These are phyloP conservation scores for Cutaneotrichosporon curvatum DNA, from an alignment of 1,284 basidiomycete species.

Conservation along the genomic window DNA sequence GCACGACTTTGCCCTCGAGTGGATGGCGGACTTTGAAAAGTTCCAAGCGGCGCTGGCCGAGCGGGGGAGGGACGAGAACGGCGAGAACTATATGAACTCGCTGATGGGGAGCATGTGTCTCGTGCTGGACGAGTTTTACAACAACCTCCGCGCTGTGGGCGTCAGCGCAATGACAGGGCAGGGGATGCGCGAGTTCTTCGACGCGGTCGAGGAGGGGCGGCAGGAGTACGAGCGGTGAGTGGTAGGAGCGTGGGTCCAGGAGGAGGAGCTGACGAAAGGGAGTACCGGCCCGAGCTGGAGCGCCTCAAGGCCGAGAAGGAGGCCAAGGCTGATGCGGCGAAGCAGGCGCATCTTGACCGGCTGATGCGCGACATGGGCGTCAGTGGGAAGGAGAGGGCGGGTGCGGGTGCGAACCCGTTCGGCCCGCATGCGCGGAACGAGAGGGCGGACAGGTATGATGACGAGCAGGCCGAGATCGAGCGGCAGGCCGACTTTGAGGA, in stretches of 20 bases:
- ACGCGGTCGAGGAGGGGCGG: conserved; percentile 78
- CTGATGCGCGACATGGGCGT: conserved; percentile 81
- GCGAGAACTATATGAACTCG: conserved; percentile 97
- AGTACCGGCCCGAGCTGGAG: conserved; percentile 85
- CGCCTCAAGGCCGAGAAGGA: conserved; percentile 52
- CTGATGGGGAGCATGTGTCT: conserved; percentile 99
- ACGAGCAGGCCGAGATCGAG: conserved; percentile 52
- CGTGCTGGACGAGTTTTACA: conserved; percentile 97
- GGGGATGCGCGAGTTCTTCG: conserved; percentile 84
- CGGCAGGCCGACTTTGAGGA: conserved; percentile 46
- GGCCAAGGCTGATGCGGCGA: conserved; percentile 59
- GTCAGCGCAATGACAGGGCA: conserved; percentile 93
- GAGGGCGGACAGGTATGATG: conserved; percentile 32
- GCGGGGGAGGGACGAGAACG: conserved; percentile 63
- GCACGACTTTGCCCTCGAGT: conserved; percentile 87
- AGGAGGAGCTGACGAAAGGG: conserved; percentile 43
- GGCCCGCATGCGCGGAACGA: conserved; percentile 43
- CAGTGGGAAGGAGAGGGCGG: conserved; percentile 56
- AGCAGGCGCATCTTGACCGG: conserved; percentile 65
- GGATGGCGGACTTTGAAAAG: conserved; percentile 95
- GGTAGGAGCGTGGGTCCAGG: too few species aligned
- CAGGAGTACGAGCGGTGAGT: conserved; percentile 79
- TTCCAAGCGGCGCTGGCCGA: conserved; percentile 56
- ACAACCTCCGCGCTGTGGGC: conserved; percentile 88
- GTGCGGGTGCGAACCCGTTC: conserved; percentile 49